A percentile compares a stretch with the other conserved stretches of the same genome.
Evolutionary conservation across 495 filamentous ascomycete species (phyloP).

Genomic region (Beverwykella pulmonaria): DNA sequence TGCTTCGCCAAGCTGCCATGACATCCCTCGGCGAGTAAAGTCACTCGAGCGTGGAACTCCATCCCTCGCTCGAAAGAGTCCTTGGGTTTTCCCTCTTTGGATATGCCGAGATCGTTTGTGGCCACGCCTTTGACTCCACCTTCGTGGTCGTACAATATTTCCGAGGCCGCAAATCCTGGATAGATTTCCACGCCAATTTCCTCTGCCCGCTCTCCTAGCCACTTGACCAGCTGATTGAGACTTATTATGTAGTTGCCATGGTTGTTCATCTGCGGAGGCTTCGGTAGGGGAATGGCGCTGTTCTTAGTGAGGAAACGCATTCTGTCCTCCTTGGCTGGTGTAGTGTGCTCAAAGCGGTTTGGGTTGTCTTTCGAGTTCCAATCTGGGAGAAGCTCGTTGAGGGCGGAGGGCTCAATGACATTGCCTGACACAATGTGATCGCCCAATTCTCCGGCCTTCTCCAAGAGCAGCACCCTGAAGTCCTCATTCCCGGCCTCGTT

Average conservation of each 20-base stretch:
- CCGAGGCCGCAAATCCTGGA: constrained; percentile 90
- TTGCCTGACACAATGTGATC: constrained; percentile 96
- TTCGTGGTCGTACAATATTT: constrained; percentile 83
- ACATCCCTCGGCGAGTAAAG: constrained; percentile 93
- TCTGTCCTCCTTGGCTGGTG: constrained; percentile 77
- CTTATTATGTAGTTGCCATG: constrained; percentile 97
- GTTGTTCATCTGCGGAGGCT: constrained; percentile 97
- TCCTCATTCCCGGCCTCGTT: constrained; percentile 96
- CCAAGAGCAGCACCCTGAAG: constrained; percentile 87
- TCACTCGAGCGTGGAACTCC: constrained; percentile 95
- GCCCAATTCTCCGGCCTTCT: constrained; percentile 94
- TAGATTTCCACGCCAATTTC: constrained; percentile 99
- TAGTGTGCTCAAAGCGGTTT: constrained; percentile 78
- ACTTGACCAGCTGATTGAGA: constrained; percentile 90
- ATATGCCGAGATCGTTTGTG: constrained; percentile 90
- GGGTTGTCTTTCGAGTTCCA: constrained; percentile 89
- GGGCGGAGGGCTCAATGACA: constrained; percentile 85
- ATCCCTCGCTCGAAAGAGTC: constrained; percentile 93
- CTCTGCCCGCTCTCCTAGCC: constrained; percentile 92
- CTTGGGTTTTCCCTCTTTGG: constrained; percentile 80
- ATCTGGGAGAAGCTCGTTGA: constrained; percentile 90
- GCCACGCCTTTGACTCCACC: constrained; percentile 92
- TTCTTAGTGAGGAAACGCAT: constrained; percentile 96
- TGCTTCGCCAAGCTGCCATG: constrained; percentile 96
- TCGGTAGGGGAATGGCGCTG: constrained; percentile 74